Conservation (phyloP, 2,329 filamentous ascomycete species). For the Pseudocercospora vitis region DNA sequence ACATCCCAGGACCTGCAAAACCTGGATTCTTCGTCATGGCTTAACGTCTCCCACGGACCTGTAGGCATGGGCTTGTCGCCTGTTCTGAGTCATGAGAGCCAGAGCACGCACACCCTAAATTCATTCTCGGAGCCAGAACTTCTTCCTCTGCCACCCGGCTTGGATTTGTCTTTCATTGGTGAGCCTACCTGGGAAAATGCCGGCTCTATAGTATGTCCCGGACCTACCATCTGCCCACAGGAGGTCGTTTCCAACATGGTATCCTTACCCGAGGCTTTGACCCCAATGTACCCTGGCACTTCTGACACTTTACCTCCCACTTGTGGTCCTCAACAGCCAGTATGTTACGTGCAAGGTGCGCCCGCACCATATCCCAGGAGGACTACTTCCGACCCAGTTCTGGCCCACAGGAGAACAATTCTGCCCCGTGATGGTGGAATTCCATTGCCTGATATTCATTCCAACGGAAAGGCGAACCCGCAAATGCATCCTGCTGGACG, state of each 20-base stretch:
- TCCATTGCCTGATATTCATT: neutral
- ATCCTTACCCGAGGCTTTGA: constrained; percentile 11
- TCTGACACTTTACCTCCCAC: constrained; percentile 11
- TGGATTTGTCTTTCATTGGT: constrained; percentile 33
- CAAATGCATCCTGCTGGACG: constrained; percentile 9
- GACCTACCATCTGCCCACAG: constrained; percentile 14
- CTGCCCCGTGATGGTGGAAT: constrained; percentile 13
- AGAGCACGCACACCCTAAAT: constrained; percentile 35
- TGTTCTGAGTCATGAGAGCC: constrained; percentile 39
- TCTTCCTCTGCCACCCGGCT: constrained; percentile 30
- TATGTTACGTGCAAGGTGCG: constrained; percentile 15
- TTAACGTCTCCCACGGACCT: constrained; percentile 29
- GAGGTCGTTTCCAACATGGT: constrained; percentile 15
- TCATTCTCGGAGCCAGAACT: constrained; percentile 34
- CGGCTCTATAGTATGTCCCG: constrained; percentile 20
- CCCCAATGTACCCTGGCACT: constrained; percentile 10
- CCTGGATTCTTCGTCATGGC: constrained; percentile 29
- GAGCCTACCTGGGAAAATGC: constrained; percentile 28
- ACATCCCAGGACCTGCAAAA: constrained; percentile 25
- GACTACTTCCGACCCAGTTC: constrained; percentile 26
- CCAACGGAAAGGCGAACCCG: constrained; percentile 7
- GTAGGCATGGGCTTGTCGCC: constrained; percentile 39
- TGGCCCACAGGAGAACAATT: constrained; percentile 15
- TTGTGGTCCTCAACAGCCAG: constrained; percentile 16
- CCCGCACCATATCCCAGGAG: constrained; percentile 18